These are phyloP conservation scores for Lablab purpureus DNA, from an alignment of 306 rosid genomes.

Conservation along the genomic window DNA sequence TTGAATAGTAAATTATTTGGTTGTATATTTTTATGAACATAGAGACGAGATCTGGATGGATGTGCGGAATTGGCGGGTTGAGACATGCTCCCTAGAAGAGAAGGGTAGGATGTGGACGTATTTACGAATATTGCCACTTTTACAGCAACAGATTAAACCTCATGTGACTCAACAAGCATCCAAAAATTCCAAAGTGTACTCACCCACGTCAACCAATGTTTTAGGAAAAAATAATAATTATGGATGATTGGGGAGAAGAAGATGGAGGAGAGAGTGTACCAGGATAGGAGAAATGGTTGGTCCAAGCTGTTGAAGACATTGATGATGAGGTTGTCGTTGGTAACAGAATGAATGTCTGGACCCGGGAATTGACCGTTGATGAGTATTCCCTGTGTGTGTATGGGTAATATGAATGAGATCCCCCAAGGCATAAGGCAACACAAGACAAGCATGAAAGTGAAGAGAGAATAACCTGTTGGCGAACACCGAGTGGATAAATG, in stretches of 20 bases:
- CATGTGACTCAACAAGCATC: conserved; percentile 41
- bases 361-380: conserved; percentile 98
- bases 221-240: not conserved
- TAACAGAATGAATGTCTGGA: conserved; percentile 93
- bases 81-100: not conserved
- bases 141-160: not conserved
- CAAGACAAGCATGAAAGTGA: not conserved
- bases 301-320: conserved; percentile 90
- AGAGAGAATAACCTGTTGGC: conserved; percentile 62
- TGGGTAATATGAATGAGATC: conserved; percentile 18
- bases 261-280: conserved; percentile 50
- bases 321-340: conserved; percentile 94
- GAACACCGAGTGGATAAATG: conserved; percentile 93
- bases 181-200: conserved; percentile 26
- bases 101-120: not conserved
- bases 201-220: conserved; percentile 5
- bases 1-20: too few relatives aligned
- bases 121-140: not conserved
- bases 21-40: too few relatives aligned
- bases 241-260: not conserved
- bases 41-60: conserved; percentile 39
- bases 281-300: conserved; percentile 87
- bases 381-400: conserved; percentile 72
- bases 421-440: not conserved
- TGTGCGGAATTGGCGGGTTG: conserved; percentile 7